Evolutionary conservation across 2,329 filamentous ascomycete genomes (phyloP).

Genomic region (Zasmidium cellare): DNA sequence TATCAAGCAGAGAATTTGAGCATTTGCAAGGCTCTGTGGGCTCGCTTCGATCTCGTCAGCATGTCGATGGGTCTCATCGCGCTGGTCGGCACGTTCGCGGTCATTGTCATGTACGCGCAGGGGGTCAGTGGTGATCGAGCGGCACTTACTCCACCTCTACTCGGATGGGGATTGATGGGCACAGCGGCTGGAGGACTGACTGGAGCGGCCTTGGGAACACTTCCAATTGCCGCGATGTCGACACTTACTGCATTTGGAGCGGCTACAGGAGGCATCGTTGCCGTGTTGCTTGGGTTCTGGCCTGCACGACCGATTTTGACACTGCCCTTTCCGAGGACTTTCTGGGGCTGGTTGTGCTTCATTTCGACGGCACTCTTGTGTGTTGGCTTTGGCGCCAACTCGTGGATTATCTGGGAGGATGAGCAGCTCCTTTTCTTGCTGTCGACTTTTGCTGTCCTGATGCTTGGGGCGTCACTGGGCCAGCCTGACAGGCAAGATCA

Average conservation of each 20-base stretch:
- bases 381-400: conserved; percentile 94
- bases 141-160: conserved; percentile 54
- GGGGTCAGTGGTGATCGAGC: conserved; percentile 53
- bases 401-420: conserved; percentile 98
- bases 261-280: conserved; percentile 40
- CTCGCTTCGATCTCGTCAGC: conserved; percentile 81
- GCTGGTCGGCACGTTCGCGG: conserved; percentile 65
- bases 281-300: conserved; percentile 43
- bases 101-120: conserved; percentile 72
- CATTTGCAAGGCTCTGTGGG: conserved; percentile 84
- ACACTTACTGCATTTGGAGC: conserved; percentile 44
- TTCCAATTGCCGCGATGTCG: conserved; percentile 40
- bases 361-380: conserved; percentile 83
- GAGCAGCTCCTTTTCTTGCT: conserved; percentile 91
- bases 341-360: conserved; percentile 87
- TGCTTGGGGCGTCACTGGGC: conserved; percentile 72
- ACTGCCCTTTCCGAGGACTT: conserved; percentile 65
- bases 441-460: conserved; percentile 78
- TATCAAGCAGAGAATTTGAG: conserved; percentile 79
- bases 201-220: conserved; percentile 29
- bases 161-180: conserved; percentile 53
- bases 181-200: conserved; percentile 40
- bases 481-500: conserved; percentile 67
- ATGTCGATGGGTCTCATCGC: conserved; percentile 80
- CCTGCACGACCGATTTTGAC: conserved; percentile 44